Percentiles rank a stretch among this genome's conserved stretches.
These are phyloP conservation scores for Zygoascus meyerae DNA, from an alignment of 1,139 yeast species.

Conservation along the genomic window DNA sequence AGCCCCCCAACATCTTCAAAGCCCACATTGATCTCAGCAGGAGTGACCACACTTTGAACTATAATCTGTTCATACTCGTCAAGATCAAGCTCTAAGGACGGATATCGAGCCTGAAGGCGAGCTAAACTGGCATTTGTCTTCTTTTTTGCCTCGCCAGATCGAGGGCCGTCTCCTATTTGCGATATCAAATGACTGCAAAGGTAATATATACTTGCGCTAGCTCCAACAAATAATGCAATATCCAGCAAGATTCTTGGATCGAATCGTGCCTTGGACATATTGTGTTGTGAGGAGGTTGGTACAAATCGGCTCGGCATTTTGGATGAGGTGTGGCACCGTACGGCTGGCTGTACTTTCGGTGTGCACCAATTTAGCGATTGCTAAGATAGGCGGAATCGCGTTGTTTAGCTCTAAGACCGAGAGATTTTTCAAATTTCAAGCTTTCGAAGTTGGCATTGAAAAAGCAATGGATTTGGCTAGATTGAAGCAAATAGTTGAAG, in stretches of 20 bases:
- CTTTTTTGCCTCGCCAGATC: constrained; percentile 50
- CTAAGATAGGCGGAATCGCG: no score
- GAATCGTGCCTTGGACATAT: constrained; percentile 19
- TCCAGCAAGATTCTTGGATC: constrained; percentile 45
- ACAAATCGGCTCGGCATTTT: background rate
- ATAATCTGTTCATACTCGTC: constrained; percentile 75
- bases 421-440: no score
- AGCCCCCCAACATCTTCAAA: constrained; percentile 88
- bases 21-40: constrained; percentile 69
- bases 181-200: constrained; percentile 48
- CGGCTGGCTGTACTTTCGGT: background rate
- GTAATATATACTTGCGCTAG: constrained; percentile 76
- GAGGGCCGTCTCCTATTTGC: constrained; percentile 24
- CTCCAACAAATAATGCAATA: constrained; percentile 68
- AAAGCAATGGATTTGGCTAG: no score
- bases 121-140: constrained; percentile 61
- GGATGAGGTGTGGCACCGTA: background rate
- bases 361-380: background rate
- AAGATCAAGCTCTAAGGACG: constrained; percentile 53
- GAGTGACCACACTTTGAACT: constrained; percentile 72
- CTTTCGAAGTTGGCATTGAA: no score
- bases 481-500: background rate
- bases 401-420: no score
- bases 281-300: background rate
- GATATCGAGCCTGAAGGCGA: constrained; percentile 52